phyloP scores from a whole-genome alignment of 176 grass and related monocot species.

The Rhynchospora pubera region DNA sequence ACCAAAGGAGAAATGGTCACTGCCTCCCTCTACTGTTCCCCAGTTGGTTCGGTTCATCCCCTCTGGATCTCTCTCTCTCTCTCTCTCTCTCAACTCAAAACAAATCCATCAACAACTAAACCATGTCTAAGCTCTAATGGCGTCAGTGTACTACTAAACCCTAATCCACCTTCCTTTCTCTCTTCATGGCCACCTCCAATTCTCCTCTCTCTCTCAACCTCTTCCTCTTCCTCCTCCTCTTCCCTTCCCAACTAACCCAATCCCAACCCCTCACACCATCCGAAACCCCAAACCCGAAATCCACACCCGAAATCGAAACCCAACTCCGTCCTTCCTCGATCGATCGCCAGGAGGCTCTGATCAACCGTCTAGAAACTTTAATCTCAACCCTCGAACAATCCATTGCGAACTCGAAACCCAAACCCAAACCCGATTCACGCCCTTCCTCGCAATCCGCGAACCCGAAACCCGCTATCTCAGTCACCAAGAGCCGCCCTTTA shows the following conservation, averaged over 20 bases:
- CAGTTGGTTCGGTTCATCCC: constrained; percentile 2
- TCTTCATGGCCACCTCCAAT: constrained; percentile 20
- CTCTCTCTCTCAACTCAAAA: neutral
- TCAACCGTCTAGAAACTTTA: constrained; percentile 52
- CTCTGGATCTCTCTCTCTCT: neutral
- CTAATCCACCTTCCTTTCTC: neutral
- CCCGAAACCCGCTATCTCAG: constrained; percentile 21
- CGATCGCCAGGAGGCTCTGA: constrained; percentile 37
- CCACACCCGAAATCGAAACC: neutral
- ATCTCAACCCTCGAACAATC: constrained; percentile 34
- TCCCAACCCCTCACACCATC: neutral
- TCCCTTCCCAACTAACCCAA: neutral
- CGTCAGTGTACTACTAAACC: neutral
- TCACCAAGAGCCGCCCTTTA: constrained; percentile 54
- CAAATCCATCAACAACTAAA: neutral
- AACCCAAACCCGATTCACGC: constrained; percentile 32
- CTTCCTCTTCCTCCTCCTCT: neutral
- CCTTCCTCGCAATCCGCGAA: constrained; percentile 33
- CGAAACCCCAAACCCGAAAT: neutral
- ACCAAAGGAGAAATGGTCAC: neutral
- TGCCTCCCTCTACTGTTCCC: neutral
- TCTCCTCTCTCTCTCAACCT: constrained; percentile 29
- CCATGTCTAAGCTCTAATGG: neutral
- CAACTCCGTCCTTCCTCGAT: constrained; percentile 13
- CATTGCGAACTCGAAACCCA: constrained; percentile 1